Base-by-base conservation (phyloP, 192 early-diverging fungal genomes). In the Umbelopsis sp. region DNA sequence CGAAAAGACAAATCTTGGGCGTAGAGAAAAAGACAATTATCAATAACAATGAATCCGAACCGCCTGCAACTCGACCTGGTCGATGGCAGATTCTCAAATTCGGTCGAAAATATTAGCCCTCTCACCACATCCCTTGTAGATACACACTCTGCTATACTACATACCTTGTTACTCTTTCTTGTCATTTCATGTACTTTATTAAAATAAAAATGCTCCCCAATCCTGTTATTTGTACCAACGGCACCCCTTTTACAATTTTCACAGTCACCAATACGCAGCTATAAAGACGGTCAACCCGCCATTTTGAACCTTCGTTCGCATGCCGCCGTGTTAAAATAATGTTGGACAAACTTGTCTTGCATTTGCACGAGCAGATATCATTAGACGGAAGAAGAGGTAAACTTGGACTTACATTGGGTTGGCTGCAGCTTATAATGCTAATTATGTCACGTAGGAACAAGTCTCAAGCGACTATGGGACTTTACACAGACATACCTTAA, bases 1-100 rank as follows among this genome's bases (percentile, higher is more conserved):
- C 56, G 17, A 31, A 62, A 26, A 10, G 56, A 4, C 56, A 62
- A 34, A 62, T 62, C 3, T 7, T 62, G 11, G 56, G 56, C 17
- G 56, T 62, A 12, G 56, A 62, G 31, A 62, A 62, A 20, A 62
- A 62, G 56, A 62, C 56, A 3, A 62, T 62, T 62, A n/a, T 62
- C 16, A 62, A 62, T 3, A 62, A 62, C 31, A 62, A 62, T 34
- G 56, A 49, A n/a, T 6, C 47, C 0, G 11, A 49, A 49, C 47
- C 56, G 1, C 7, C 29, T 11, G 17, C 56, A 14, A 29, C 17
- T 16, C 31, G 29, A 62, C 1, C 56, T 20, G 31, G 29, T 6
- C 24, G 56, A 32, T 62, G 56, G 56, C 56, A 62, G 5, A 31
- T 34, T 12, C 56, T 62, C 17, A 22, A n/a, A n/a, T 62, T 62